Evolutionary conservation across 164 flowering plant species (phyloP).

Genomic region (Dillenia turbinata): DNA sequence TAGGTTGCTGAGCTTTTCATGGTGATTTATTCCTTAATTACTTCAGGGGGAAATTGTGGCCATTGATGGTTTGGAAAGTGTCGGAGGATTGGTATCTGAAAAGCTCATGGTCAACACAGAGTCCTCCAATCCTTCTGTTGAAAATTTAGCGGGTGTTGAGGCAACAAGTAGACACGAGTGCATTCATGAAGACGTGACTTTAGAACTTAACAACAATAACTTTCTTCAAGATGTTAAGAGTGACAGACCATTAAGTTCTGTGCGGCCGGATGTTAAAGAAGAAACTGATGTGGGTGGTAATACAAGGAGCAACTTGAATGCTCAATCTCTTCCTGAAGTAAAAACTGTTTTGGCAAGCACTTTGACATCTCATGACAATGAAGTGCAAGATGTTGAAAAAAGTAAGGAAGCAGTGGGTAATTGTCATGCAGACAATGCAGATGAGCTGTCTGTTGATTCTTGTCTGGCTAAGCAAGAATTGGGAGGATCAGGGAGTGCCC

Average conservation of each 20-base stretch:
- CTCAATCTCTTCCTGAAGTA: constrained; percentile 23
- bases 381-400: constrained; percentile 24
- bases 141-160: constrained; percentile 17
- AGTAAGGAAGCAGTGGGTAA: constrained; percentile 21
- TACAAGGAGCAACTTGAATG: constrained; percentile 9
- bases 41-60: too few species aligned
- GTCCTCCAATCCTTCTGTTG: constrained; percentile 16
- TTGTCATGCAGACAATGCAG: constrained; percentile 15
- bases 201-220: constrained; percentile 21
- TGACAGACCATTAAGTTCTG: constrained; percentile 17
- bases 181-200: constrained; percentile 17
- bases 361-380: constrained; percentile 22
- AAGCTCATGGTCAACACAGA: constrained; percentile 12
- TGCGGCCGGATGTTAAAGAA: constrained; percentile 16
- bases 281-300: constrained; percentile 27
- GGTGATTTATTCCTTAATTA: too few species aligned
- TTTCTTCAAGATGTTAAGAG: constrained; percentile 22
- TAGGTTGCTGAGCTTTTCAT: too few species aligned
- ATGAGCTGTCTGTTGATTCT: constrained; percentile 23
- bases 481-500: constrained; percentile 25
- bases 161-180: constrained; percentile 20
- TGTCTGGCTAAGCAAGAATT: constrained; percentile 20
- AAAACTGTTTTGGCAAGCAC: constrained; percentile 8
- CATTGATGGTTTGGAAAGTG: too few species aligned
- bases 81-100: too few species aligned